Percentiles rank a stretch among this genome's conserved stretches.
Evolutionary conservation across 2,329 filamentous ascomycete species (phyloP).

Genomic region (Colletotrichum ledebouriae): DNA sequence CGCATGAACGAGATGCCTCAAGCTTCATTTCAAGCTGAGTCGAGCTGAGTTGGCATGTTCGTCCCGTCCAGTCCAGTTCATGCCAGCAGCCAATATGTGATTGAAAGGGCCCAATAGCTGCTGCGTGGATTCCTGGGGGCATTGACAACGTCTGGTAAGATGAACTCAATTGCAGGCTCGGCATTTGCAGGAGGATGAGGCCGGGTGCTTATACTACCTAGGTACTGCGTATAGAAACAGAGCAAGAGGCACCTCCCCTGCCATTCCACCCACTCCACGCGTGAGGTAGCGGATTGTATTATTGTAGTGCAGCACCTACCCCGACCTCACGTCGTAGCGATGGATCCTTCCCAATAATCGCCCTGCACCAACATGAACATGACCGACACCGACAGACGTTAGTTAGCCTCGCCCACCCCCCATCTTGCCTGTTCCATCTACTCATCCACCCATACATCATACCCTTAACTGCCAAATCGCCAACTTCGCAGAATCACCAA

Average conservation of each 20-base stretch:
- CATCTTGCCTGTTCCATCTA: slow-evolving; percentile 8
- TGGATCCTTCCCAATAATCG: slow-evolving; percentile 26
- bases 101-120: slow-evolving; percentile 11
- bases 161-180: slow-evolving; percentile 19
- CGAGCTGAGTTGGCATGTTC: slow-evolving; percentile 7
- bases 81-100: slow-evolving; percentile 22
- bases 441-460: slow-evolving; percentile 29
- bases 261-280: slow-evolving; percentile 17
- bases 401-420: slow-evolving; percentile 17
- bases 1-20: slow-evolving; percentile 14
- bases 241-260: slow-evolving; percentile 18
- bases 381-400: slow-evolving; percentile 5
- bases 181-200: background rate
- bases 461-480: slow-evolving; percentile 13
- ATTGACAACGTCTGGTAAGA: background rate
- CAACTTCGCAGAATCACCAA: slow-evolving; percentile 32
- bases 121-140: slow-evolving; percentile 9
- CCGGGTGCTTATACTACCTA: background rate
- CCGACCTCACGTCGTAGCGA: slow-evolving; percentile 35
- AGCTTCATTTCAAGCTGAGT: background rate
- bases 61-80: slow-evolving; percentile 23
- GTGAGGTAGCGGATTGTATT: background rate
- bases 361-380: slow-evolving; percentile 24
- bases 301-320: slow-evolving; percentile 14
- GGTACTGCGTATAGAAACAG: too few relatives aligned